Conservation (phyloP, 345 rosid species). For the Eucalyptus urophylla region DNA sequence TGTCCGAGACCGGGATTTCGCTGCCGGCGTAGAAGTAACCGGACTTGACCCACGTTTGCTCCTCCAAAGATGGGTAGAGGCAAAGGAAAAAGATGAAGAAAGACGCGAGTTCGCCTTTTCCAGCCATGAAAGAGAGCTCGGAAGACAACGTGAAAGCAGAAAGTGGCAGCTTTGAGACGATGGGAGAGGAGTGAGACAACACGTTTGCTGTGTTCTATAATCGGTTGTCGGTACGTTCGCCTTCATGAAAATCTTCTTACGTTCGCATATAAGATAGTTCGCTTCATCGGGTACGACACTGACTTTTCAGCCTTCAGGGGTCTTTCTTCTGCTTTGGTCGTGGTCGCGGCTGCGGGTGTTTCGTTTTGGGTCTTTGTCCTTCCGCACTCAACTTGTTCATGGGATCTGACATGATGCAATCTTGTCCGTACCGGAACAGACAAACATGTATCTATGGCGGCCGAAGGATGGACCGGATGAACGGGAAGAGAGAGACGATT, state of each 20-base stretch:
- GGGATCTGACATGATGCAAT: not conserved
- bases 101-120: not conserved
- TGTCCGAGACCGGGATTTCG: not conserved
- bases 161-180: not conserved
- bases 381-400: not conserved
- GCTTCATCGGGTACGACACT: not conserved
- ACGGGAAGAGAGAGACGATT: not conserved
- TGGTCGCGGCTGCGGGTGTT: not conserved
- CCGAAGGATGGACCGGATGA: not conserved
- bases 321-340: not conserved
- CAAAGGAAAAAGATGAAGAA: not conserved
- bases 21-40: slow-evolving; percentile 8
- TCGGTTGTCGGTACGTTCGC: not conserved
- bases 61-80: not conserved
- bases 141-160: not conserved
- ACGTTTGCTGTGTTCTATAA: not conserved
- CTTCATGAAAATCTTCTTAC: not conserved
- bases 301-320: not conserved
- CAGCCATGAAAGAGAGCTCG: not conserved
- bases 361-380: not conserved
- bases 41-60: slow-evolving; percentile 9
- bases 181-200: not conserved
- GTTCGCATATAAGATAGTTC: not conserved
- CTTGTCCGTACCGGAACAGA: not conserved
- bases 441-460: not conserved